Conservation (phyloP, 2,329 filamentous ascomycete species). For the Aspergillus fijiensis region DNA sequence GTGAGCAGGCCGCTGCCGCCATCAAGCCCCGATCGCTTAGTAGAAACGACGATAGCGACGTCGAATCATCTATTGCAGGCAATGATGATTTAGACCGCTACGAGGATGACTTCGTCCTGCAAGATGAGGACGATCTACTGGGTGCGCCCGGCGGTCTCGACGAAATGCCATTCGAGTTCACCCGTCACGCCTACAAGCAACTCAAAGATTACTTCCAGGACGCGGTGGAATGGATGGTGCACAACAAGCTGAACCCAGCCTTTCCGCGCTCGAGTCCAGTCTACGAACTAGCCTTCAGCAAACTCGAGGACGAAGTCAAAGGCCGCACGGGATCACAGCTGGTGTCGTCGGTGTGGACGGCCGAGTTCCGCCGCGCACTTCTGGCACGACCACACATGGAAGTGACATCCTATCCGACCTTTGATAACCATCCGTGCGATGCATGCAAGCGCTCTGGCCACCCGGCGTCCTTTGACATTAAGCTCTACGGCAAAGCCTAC, state of each 20-base stretch:
- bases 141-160: conserved; percentile 54
- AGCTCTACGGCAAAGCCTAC: conserved; percentile 67
- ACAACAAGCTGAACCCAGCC: conserved; percentile 71
- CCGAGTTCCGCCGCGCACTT: conserved; percentile 64
- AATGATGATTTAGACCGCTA: conserved; percentile 54
- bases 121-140: conserved; percentile 60
- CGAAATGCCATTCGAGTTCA: conserved; percentile 68
- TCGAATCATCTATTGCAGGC: conserved; percentile 28
- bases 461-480: conserved; percentile 63
- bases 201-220: conserved; percentile 71
- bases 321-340: conserved; percentile 70
- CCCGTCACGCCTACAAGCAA: conserved; percentile 63
- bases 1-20: conserved; percentile 15
- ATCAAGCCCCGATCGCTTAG: conserved; percentile 13
- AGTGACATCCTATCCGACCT: conserved; percentile 47
- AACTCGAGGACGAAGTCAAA: conserved; percentile 68
- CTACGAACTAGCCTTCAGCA: conserved; percentile 67
- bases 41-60: conserved; percentile 30
- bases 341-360: conserved; percentile 68
- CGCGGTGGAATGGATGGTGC: conserved; percentile 77
- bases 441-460: conserved; percentile 71
- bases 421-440: conserved; percentile 57
- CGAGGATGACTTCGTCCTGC: conserved; percentile 64
- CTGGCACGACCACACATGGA: conserved; percentile 64
- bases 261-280: conserved; percentile 64